Base-by-base conservation (phyloP, 1,139 yeast species). In the Taphrina betulina region DNA sequence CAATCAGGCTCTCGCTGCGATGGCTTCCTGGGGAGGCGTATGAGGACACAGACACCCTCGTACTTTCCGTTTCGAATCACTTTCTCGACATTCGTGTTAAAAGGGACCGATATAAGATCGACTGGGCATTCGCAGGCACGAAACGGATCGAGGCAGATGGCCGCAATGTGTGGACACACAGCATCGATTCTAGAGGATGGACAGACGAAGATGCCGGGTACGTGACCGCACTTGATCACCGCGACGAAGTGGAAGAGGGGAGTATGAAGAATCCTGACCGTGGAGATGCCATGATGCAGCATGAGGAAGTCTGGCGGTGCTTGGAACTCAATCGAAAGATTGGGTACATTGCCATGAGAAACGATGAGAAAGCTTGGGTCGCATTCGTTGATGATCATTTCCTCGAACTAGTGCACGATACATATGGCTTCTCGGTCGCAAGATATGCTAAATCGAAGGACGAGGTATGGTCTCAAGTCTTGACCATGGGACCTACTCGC, bases 21-120 rank as follows among this genome's bases (percentile, higher is more conserved):
- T 44, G 38, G 33, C 38, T 33, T n/a, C 51, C 51, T 10, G 51
- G 29, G 17, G 51, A 44, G 2, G 24, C 51, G 19, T 44, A 44
- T 17, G 51, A 44, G 19, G 40, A 44, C 23, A 44, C 51, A 5
- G 51, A 44, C 33, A 44, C 51, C 3, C 51, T 44, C 23, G 51
- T 44, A 5, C 8, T 44, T 12, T 33, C 33, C 4, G 51, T 44
- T 7, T 14, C 23, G 31, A 31, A 33, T 14, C 29, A 44, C 31
- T 44, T 12, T 26, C 31, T 44, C 29, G 51, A 44, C 23, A 33
- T 44, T 1, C 51, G 51, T 20, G 38, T 44, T n/a, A 44, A 33
- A 10, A 23, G 20, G 33, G 51, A 33, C 14, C 22, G 22, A 8
- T 3, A n/a, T 5, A 5, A 14, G 5, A 33, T 44, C 4, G 51